Base-by-base conservation (phyloP, 495 filamentous ascomycete species). In the Penicillium arizonense region DNA sequence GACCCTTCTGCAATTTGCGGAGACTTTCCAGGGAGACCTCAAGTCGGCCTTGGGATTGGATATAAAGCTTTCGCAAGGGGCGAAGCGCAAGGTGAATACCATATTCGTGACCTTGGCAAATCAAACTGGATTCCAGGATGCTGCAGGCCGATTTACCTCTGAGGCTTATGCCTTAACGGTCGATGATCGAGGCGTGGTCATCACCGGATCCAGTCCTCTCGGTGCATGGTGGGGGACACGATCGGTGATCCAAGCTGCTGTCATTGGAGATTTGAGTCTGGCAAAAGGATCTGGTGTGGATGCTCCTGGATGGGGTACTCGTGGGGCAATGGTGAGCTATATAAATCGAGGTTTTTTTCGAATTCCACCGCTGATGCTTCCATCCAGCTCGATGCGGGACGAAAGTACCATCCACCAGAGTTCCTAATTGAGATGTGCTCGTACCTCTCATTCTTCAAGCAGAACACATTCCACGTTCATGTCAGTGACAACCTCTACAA, bases 401-500 rank as follows among this genome's bases (percentile, higher is more conserved):
- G 78, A 14, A 72, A 79, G 53, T 82, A 74, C 46, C 79, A 80
- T 49, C 76, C 77, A 6, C 67, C 74, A 3, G 67, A 77, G 51
- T 82, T 82, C 47, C 45, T 82, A n/a, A 56, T 67, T 20, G 76
- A 80, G 45, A 65, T 80, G 58, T 80, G 78, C 61, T 68, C 74
- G 10, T 80, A 78, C 45, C 64, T 79, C 52, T 79, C 75, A 30
- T 79, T 75, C 55, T 82, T 79, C 68, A 82, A 82, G 55, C 77
- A 80, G 49, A 80, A 80, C 54, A 73, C 63, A 3, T 77, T 82
- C 50, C 78, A 82, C 40, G 10, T 80, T 3, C 78, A 82, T 55
- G 64, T 80, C 1, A 79, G 76, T 58, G 77, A 82, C 52, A 80
- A 78, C 44, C 58, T 78, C 16, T 69, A 68, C 51, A 72, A 76